Percentiles rank a stretch among this genome's conserved stretches.
phyloP scores from a whole-genome alignment of 345 rosid genomes.

The Acer yangbiense region DNA sequence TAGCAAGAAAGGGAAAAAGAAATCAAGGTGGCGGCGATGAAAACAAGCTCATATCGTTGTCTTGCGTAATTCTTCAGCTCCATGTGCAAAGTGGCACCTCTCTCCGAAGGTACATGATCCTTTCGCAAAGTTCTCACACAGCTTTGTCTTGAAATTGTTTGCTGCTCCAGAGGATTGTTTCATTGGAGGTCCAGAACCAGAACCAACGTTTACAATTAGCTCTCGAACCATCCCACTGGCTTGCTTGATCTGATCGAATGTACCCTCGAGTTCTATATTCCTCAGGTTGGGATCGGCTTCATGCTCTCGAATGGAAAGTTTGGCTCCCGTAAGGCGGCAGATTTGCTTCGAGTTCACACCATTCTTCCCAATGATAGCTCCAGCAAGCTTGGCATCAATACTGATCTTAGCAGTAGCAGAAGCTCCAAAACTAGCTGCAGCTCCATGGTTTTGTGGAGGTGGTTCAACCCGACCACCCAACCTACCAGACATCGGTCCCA shows the following conservation, averaged over 20 bases:
- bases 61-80: slow-evolving; percentile 68
- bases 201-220: slow-evolving; percentile 69
- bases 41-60: slow-evolving; percentile 32
- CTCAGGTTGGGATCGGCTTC: slow-evolving; percentile 76
- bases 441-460: slow-evolving; percentile 43
- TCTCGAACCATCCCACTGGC: slow-evolving; percentile 96
- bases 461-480: slow-evolving; percentile 55
- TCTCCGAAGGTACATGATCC: slow-evolving; percentile 90
- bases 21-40: not conserved
- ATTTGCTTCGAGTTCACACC: slow-evolving; percentile 95
- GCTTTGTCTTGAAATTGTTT: slow-evolving; percentile 78
- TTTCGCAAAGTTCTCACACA: slow-evolving; percentile 72
- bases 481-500: slow-evolving; percentile 45
- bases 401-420: slow-evolving; percentile 92
- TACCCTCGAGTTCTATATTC: slow-evolving; percentile 95
- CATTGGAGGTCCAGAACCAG: slow-evolving; percentile 40
- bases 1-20: not conserved
- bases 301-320: slow-evolving; percentile 85
- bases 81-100: slow-evolving; percentile 92
- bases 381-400: slow-evolving; percentile 87
- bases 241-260: slow-evolving; percentile 93
- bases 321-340: slow-evolving; percentile 81
- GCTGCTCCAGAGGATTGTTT: slow-evolving; percentile 33
- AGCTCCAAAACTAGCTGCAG: slow-evolving; percentile 85
- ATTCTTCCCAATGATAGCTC: slow-evolving; percentile 91